Percentiles rank a stretch among this genome's conserved stretches.
Evolutionary conservation across 2,329 filamentous ascomycete species (phyloP).

Genomic region (Fusarium floridanum): DNA sequence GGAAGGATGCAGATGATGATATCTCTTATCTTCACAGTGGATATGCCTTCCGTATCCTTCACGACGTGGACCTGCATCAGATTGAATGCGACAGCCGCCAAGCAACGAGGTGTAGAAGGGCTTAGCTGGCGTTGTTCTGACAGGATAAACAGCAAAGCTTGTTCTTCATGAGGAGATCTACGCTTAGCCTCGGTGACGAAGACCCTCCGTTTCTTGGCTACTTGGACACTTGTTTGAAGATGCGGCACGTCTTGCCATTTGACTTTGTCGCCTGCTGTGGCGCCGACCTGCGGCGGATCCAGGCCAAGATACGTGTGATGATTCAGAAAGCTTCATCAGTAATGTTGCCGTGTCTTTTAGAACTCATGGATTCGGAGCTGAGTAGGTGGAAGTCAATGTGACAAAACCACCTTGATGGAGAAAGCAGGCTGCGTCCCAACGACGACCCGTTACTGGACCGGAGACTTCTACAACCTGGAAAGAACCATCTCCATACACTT

Average conservation of each 20-base stretch:
- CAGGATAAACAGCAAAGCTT: conserved; percentile 34
- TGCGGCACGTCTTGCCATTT: conserved; percentile 12
- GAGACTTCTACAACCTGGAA: conserved; percentile 5
- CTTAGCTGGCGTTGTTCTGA: conserved; percentile 27
- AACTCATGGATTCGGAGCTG: conserved; percentile 22
- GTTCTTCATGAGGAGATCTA: conserved; percentile 29
- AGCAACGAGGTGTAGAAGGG: conserved; percentile 8
- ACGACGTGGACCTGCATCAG: conserved; percentile 28
- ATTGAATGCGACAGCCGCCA: conserved; percentile 10
- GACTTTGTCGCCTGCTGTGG: conserved; percentile 25
- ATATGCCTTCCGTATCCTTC: conserved; percentile 30
- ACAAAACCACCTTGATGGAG: conserved; percentile 5
- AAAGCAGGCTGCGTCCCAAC: not conserved
- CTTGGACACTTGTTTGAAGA: conserved; percentile 20
- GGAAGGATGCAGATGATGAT: conserved; percentile 37
- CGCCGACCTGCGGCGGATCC: conserved; percentile 16
- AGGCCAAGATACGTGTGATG: conserved; percentile 11
- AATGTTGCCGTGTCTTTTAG: conserved; percentile 21
- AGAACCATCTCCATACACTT: conserved; percentile 1
- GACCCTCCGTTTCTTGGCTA: conserved; percentile 10
- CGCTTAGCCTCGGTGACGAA: conserved; percentile 7
- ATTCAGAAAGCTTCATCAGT: conserved; percentile 6
- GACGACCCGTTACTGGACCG: not conserved
- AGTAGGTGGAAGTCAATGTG: conserved; percentile 16
- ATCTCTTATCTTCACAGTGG: conserved; percentile 35